Evolutionary conservation across 73 alveolate species (phyloP), one percentile per base, ranked within the genome.

Genomic region (Uronychia setigera): DNA sequence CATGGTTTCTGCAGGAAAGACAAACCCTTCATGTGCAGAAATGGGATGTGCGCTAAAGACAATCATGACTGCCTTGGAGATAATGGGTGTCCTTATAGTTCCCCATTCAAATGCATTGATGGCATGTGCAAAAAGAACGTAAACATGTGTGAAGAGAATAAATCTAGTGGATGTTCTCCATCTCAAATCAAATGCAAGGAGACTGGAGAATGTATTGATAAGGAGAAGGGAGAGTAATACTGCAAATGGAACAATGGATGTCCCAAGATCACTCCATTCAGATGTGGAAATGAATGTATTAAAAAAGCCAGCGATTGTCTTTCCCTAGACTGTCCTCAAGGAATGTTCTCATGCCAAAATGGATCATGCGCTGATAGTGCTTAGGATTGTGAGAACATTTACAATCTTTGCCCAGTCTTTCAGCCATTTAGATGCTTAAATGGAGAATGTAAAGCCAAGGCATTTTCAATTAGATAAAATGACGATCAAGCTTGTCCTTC

Each of bases 21-120:
- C 28, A 60, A 33, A 9, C 94, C 91, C 59, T 74, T 67, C 76
- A 75, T 92, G 80, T 94, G 98, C 88, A 83, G 82, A 33, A 82
- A 94, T 79, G 98, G 98, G 30, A 46, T 95, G 76, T 94, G 98
- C 85, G 94, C 96, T 0, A 29, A 30, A 33, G 78, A 92, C 1
- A 31, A 33, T n/a, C 80, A 58, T 60, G 81, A 82, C 83, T 92
- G 96, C 85, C 94, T 92, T 11, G 35, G 67, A 1, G 77, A 28
- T 27, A 77, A 74, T 29, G 0, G 77, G 13, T 92, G 96, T 75
- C 91, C 78, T 29, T 76, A 84, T 82, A 58, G 59, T 58, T 86
- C 76, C 31, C 93, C 94, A 19, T 91, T 86, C 33, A 91, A 91
- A 87, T 91, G 96, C 79, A 80, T 92, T 90, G 96, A 91, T 91